Conservation (phyloP, 495 filamentous ascomycete species). For the Daldinia vernicosa region DNA sequence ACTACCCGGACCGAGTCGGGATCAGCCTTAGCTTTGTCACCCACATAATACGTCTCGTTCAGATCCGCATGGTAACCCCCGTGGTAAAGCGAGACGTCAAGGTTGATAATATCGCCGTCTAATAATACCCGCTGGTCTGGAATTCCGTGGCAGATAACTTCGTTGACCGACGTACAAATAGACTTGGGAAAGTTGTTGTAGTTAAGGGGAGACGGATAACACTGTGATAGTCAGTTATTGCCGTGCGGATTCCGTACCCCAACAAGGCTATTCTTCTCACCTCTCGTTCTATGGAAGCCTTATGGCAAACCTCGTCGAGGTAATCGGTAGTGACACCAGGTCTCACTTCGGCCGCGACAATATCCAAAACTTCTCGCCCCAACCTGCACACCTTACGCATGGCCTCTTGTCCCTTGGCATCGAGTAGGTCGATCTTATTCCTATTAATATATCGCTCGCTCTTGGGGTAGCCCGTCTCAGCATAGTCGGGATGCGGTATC, state of each 20-base stretch:
- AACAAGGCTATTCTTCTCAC: slow-evolving; percentile 58
- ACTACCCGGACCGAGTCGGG: slow-evolving; percentile 85
- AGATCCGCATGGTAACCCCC: slow-evolving; percentile 88
- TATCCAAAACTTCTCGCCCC: slow-evolving; percentile 91
- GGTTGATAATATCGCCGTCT: slow-evolving; percentile 89
- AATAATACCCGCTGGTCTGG: slow-evolving; percentile 80
- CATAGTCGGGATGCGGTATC: slow-evolving; percentile 88
- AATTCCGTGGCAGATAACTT: slow-evolving; percentile 95
- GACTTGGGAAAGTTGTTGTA: slow-evolving; percentile 98
- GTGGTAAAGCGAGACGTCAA: slow-evolving; percentile 89
- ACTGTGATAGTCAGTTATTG: slow-evolving; percentile 61
- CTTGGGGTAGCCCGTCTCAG: slow-evolving; percentile 80
- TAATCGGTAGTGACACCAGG: slow-evolving; percentile 96
- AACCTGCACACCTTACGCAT: slow-evolving; percentile 95
- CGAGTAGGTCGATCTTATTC: slow-evolving; percentile 83
- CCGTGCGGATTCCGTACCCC: slow-evolving; percentile 12
- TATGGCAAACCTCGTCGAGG: slow-evolving; percentile 95
- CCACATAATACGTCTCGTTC: slow-evolving; percentile 93
- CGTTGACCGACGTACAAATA: slow-evolving; percentile 93
- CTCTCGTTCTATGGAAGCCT: slow-evolving; percentile 91
- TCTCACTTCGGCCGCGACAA: slow-evolving; percentile 78
- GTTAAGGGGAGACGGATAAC: slow-evolving; percentile 95
- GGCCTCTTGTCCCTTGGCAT: slow-evolving; percentile 76
- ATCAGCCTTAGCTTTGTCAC: slow-evolving; percentile 76
- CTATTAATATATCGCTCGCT: slow-evolving; percentile 77